Evolutionary conservation across 345 rosid genomes (phyloP), one percentile per base, ranked within the genome.

Genomic region (Durio zibethinus): DNA sequence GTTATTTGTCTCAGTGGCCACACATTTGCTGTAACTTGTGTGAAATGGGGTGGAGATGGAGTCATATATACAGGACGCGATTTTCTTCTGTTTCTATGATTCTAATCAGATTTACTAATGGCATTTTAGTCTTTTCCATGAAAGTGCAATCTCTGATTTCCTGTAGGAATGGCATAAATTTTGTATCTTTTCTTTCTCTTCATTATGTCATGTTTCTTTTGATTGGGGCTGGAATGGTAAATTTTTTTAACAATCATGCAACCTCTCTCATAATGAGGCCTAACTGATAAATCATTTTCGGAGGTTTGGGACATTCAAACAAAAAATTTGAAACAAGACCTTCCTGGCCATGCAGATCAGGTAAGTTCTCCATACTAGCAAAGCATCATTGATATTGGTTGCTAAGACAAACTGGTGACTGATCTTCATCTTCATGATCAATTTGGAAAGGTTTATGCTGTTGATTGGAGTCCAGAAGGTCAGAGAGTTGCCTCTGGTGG

Each of bases 381-480:
- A 35, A 18, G 16, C 14, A 42, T 38, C 11, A 45, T 45, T 15
- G 36, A 45, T 27, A 45, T 45, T 27, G 7, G 15, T 69, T 69
- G 73, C 31, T 6, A n/a, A n/a, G 11, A 3, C 21, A 57, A 48
- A 66, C 43, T 27, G 45, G 10, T 75, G 38, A 35, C 25, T 83
- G 36, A 81, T 35, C 35, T 68, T 61, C 40, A 2, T 21, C 35
- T 18, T 27, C 48, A 1, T 18, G 25, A 18, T 54, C 20, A 42
- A 15, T 62, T 66, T 50, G 31, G 15, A 3, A 64, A 94, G 97
- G 97, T 93, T 74, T 93, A 82, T 66, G 94, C 97, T 4, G 98
- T 95, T 80, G 97, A 95, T 79, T 95, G 98, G 99, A 95, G 99
- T 85, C 99, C 99, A 5, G 96, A 93, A 80, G 98, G 97, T 31